phyloP scores from a whole-genome alignment of 257 asterid species.

The Solanum lycopersicoides region DNA sequence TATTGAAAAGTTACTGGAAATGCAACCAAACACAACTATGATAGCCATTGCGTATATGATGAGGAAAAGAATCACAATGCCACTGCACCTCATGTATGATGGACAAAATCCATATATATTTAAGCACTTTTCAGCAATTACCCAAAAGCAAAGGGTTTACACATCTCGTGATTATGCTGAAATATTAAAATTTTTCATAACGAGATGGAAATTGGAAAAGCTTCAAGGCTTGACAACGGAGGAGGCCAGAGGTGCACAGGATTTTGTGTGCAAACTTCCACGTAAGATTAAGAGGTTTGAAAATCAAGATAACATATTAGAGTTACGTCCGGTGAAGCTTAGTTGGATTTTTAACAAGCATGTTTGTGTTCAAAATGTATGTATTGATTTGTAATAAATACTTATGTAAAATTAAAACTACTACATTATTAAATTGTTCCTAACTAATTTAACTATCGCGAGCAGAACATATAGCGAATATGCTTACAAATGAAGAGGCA shows the following conservation, averaged over 20 bases:
- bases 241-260: conserved; percentile 18
- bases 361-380: neutral
- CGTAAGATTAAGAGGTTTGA: conserved; percentile 6
- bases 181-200: conserved; percentile 17
- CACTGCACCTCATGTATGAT: conserved; percentile 23
- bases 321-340: neutral
- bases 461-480: no score
- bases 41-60: conserved; percentile 26
- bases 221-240: conserved; percentile 5
- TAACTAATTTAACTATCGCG: no score
- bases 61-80: conserved; percentile 28
- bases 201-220: conserved; percentile 20
- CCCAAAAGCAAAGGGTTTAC: conserved; percentile 6
- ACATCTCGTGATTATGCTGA: conserved; percentile 13
- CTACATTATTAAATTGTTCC: no score
- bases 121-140: conserved; percentile 9
- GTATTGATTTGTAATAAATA: neutral
- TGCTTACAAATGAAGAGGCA: no score
- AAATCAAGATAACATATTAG: conserved; percentile 1
- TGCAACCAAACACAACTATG: conserved; percentile 18
- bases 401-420: no score
- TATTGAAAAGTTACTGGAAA: conserved; percentile 15
- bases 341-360: conserved; percentile 19
- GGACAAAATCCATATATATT: conserved; percentile 14
- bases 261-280: conserved; percentile 20